Base-by-base conservation (phyloP, 108 stramenopile genomes). In the Skeletonema grethae region DNA sequence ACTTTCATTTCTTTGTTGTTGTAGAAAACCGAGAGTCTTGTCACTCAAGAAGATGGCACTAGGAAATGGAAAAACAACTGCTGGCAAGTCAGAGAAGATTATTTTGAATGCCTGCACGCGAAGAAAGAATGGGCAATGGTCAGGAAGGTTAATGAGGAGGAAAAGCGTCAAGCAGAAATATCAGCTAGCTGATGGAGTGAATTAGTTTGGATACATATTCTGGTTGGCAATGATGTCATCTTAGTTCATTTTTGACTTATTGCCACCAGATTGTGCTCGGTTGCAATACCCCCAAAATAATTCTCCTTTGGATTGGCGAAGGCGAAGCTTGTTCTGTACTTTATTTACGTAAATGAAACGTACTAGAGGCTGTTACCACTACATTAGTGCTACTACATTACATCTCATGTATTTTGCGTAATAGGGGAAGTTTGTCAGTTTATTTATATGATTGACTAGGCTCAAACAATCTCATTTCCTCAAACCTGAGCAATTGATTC, bases 61-160 rank as follows among this genome's bases (percentile, higher is more conserved):
- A 70, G 57, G 32, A 65, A 77, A 36, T 77, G 69, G 76, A 77
- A 77, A 56, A 77, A 77, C 31, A 50, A 77, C 57, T 88, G 90
- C 79, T 77, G 63, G 64, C 46, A 67, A 45, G 56, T 77, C 38
- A 83, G 87, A 34, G 87, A 92, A 58, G 94, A 95, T 77, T 95
- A 95, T 69, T 89, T 95, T 75, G 94, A 95, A 77, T 95, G 94
- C 71, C 70, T 95, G n/a, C 94, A 95, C 63, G 84, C 83, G 58
- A 83, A 85, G 70, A 92, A 92, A 76, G 91, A 92, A 70, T 82
- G 88, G 77, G 79, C 72, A 2, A 82, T 85, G 45, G 72, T 88
- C n/a, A 61, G 69, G 57, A 36, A 65, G n/a, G 86, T 90, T n/a
- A 68, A 62, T 13, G 86, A 76, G 43, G 87, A 93, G 66, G 68